Evolutionary conservation across 2,329 filamentous ascomycete genomes (phyloP), one percentile per base, ranked within the genome.

Genomic region (Xylaria sp.): DNA sequence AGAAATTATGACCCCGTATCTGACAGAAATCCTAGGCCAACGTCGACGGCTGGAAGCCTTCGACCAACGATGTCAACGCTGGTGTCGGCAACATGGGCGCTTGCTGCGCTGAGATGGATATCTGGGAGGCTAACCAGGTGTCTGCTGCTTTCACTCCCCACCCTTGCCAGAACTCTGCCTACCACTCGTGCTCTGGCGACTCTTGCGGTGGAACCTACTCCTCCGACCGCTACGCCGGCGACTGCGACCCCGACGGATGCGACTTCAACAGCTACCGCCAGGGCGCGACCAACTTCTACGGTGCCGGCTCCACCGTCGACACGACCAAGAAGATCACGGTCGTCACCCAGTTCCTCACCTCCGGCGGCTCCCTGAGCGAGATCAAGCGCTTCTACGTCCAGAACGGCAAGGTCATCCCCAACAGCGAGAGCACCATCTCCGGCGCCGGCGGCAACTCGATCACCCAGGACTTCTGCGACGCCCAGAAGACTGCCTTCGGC

Each of bases 251-350:
- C 69, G 86, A 89, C 72, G 88, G 88, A 57, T 91, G 89, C 74
- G 88, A 90, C 77, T 89, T 87, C 83, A 89, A 89, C 83, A 80
- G 83, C 52, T 90, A 85, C 84, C 87, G 88, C 75, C 83, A 87
- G 82, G 89, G 88, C 67, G 82, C 86, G 77, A 80, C 80, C 53
- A 79, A 79, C 77, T 90, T 89, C 82, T 90, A 86, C 80, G 88
- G 88, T 61, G 77, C 81, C 0, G 85, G 83, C 65, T 80, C 80
- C 72, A 86, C 80, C 30, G 79, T 90, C 72, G 84, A 89, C 78
- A 88, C 86, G 56, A 81, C 73, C 66, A 80, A 82, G 74, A 83
- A 83, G 66, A 81, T 90, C 73, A 90, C 87, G 18, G 86, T 89
- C 18, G 84, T 90, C 53, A 89, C 87, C 6, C 87, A 89, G 74